Evolutionary conservation across 1,284 basidiomycete species (phyloP).

Genomic region (Austropuccinia psidii): DNA sequence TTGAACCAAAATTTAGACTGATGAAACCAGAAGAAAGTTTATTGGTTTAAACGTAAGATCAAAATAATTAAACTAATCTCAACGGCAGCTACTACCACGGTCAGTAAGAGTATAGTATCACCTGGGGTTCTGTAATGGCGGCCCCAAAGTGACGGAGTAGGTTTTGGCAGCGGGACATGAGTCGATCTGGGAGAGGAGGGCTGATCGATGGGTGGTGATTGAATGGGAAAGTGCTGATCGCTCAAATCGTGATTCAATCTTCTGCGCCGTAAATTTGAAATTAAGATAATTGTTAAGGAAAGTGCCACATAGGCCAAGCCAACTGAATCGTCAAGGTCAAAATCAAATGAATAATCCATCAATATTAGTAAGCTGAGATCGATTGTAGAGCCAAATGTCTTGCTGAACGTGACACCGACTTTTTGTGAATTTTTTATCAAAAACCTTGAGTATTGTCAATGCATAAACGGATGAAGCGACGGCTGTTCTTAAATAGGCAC

Average conservation of each 20-base stretch:
- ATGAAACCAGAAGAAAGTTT: background rate
- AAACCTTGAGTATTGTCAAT: slow-evolving; percentile 15
- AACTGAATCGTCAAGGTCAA: background rate
- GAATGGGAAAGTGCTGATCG: background rate
- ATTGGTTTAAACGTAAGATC: background rate
- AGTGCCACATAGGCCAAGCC: background rate
- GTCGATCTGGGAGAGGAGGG: background rate
- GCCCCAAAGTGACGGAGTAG: no score
- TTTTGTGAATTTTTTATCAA: background rate
- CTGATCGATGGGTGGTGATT: background rate
- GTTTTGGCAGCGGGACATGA: no score
- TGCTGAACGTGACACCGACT: background rate
- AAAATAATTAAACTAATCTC: slow-evolving; percentile 14
- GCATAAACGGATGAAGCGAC: slow-evolving; percentile 6
- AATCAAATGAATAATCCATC: background rate
- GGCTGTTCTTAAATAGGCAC: slow-evolving; percentile 18
- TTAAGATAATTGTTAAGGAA: background rate
- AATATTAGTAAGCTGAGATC: no score
- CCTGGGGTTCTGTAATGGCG: slow-evolving; percentile 19
- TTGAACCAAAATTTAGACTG: background rate
- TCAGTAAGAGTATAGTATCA: slow-evolving; percentile 7
- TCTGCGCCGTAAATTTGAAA: slow-evolving; percentile 2
- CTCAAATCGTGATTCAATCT: slow-evolving; percentile 18
- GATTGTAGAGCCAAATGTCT: background rate
- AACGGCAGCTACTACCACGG: background rate